phyloP scores from a whole-genome alignment of 768 basidiomycete genomes.

The Russula vinacea region DNA sequence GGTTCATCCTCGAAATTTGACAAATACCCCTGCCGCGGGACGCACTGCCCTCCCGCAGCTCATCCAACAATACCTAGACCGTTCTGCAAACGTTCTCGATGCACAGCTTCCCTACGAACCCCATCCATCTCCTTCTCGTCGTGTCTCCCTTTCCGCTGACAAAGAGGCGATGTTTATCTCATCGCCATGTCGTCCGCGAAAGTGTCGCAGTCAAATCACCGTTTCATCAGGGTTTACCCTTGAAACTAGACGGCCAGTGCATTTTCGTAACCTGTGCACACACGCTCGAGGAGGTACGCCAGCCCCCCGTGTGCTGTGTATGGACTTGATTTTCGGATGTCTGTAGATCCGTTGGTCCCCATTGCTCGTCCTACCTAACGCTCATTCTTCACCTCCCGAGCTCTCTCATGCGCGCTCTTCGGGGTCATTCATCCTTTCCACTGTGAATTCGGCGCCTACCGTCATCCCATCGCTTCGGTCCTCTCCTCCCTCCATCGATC shows the following conservation, averaged over 20 bases:
- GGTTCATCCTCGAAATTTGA: conserved; percentile 21
- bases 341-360: conserved; percentile 40
- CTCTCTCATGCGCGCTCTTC: conserved; percentile 24
- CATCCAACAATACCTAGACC: conserved; percentile 44
- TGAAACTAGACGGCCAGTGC: conserved; percentile 36
- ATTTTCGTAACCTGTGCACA: conserved; percentile 58
- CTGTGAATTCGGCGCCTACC: conserved; percentile 33
- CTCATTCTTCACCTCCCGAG: conserved; percentile 19
- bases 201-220: conserved; percentile 44
- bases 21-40: neutral
- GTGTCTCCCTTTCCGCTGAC: conserved; percentile 30
- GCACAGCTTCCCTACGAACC: conserved; percentile 50
- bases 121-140: conserved; percentile 39
- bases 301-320: neutral
- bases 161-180: conserved; percentile 40
- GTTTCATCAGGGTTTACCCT: conserved; percentile 59
- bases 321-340: neutral
- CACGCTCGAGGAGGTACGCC: conserved; percentile 56
- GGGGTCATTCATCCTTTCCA: conserved; percentile 47
- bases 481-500: conserved; percentile 57
- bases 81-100: conserved; percentile 44
- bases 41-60: conserved; percentile 35
- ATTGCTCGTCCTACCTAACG: conserved; percentile 31
- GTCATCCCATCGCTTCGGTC: conserved; percentile 43
- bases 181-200: conserved; percentile 51